Percentiles rank a stretch among this genome's conserved stretches.
These are phyloP conservation scores for Wickerhamiella siamensis DNA, from an alignment of 805 yeast species.

Conservation along the genomic window DNA sequence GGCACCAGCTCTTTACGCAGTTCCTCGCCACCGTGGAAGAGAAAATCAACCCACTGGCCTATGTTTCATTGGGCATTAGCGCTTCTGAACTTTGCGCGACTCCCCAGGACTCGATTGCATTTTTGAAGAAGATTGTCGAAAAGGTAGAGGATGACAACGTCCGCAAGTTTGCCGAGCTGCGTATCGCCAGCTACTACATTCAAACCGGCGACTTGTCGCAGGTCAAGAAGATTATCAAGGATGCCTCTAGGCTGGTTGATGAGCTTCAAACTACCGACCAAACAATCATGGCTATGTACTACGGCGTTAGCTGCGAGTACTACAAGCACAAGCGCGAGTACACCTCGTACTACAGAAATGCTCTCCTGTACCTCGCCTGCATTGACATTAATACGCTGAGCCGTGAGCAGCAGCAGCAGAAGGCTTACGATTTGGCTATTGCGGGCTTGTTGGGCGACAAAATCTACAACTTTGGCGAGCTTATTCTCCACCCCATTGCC, in stretches of 20 bases:
- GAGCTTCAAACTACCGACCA: conserved; percentile 37
- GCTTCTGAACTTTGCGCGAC: conserved; percentile 34
- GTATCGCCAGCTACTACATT: conserved; percentile 60
- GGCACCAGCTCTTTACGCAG: conserved; percentile 52
- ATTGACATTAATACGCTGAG: conserved; percentile 35
- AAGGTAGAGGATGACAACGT: conserved; percentile 34
- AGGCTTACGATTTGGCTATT: conserved; percentile 64
- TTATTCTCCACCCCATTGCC: conserved; percentile 77
- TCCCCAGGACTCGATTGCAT: conserved; percentile 36
- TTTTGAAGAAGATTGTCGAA: conserved; percentile 32
- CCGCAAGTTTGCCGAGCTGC: conserved; percentile 44
- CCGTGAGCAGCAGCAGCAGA: conserved; percentile 29
- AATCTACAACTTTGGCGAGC: conserved; percentile 91
- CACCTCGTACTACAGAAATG: conserved; percentile 66
- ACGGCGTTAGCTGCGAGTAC: conserved; percentile 63
- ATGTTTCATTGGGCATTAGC: conserved; percentile 55
- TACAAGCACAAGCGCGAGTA: conserved; percentile 64
- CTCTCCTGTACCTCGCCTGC: conserved; percentile 70
- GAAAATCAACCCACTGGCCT: conserved; percentile 64
- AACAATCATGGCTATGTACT: conserved; percentile 68
- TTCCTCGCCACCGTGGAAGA: conserved; percentile 54
- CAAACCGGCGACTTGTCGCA: conserved; percentile 39
- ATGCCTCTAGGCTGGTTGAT: conserved; percentile 44
- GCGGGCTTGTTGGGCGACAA: conserved; percentile 84
- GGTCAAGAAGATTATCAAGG: conserved; percentile 56